These are phyloP conservation scores for Ceraceosorus guamensis DNA, from an alignment of 1,284 basidiomycete species.

Conservation along the genomic window DNA sequence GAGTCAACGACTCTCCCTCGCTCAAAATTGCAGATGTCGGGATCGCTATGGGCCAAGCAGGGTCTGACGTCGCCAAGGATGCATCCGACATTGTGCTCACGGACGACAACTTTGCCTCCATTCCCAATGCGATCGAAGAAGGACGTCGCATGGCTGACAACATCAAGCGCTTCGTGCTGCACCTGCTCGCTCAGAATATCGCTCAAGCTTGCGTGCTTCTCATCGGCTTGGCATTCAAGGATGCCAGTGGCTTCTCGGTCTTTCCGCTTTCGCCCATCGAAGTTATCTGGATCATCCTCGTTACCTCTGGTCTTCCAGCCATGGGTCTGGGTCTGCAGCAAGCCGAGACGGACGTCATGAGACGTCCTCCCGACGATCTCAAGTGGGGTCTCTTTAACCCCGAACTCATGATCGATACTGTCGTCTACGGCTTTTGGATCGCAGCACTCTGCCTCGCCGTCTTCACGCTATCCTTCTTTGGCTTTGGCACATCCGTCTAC, in stretches of 20 bases:
- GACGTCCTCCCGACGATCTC: conserved; percentile 50
- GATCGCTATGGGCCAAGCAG: conserved; percentile 46
- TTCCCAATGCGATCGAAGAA: conserved; percentile 62
- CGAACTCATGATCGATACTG: conserved; percentile 53
- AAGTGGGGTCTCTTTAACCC: conserved; percentile 46
- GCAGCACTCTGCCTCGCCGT: conserved; percentile 54
- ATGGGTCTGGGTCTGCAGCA: conserved; percentile 55
- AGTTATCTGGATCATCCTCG: conserved; percentile 55
- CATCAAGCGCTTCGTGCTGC: conserved; percentile 50
- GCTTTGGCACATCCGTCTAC: conserved; percentile 35
- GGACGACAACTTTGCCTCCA: conserved; percentile 81
- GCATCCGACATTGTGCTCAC: conserved; percentile 98
- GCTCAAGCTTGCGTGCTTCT: conserved; percentile 50
- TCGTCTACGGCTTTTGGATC: conserved; percentile 62
- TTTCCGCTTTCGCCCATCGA: conserved; percentile 65
- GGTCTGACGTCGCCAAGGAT: conserved; percentile 55
- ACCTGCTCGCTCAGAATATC: conserved; percentile 44
- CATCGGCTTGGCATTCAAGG: conserved; percentile 63
- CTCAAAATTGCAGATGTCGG: conserved; percentile 47
- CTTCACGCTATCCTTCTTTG: conserved; percentile 33
- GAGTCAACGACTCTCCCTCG: conserved; percentile 47
- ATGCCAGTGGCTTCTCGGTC: conserved; percentile 55
- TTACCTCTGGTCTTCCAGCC: conserved; percentile 48
- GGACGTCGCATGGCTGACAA: conserved; percentile 56
- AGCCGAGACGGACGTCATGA: conserved; percentile 59